Evolutionary conservation across 2,329 filamentous ascomycete genomes (phyloP).

Genomic region (Fusarium nodosum): DNA sequence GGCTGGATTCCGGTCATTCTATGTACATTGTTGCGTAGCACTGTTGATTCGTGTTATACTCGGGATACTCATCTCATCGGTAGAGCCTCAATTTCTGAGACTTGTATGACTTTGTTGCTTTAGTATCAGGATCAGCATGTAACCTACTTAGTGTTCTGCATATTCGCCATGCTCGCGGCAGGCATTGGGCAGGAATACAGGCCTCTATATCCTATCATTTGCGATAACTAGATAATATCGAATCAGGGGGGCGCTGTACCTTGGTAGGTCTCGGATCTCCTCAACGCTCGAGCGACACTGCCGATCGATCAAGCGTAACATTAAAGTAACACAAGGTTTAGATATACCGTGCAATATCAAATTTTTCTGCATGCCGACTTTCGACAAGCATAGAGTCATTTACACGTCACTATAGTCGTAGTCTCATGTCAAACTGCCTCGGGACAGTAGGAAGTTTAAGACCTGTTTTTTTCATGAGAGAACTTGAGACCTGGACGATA

Average conservation of each 20-base stretch:
- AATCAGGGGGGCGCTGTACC: slow-evolving; percentile 5
- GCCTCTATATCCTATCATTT: slow-evolving; percentile 24
- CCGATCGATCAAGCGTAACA: slow-evolving; percentile 24
- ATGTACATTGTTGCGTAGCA: neutral
- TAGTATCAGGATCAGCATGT: neutral
- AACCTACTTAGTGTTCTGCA: slow-evolving; percentile 6
- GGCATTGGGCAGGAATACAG: slow-evolving; percentile 8
- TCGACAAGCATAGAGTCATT: neutral
- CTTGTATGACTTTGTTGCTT: neutral
- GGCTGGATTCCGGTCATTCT: neutral
- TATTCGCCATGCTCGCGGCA: slow-evolving; percentile 3
- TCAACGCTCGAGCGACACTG: slow-evolving; percentile 2
- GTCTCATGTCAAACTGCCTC: neutral
- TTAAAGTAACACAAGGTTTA: neutral
- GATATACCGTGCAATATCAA: neutral
- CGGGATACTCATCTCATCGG: neutral
- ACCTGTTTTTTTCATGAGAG: neutral
- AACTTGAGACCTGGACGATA: neutral
- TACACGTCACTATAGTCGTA: neutral
- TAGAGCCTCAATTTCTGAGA: neutral
- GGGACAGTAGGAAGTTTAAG: neutral
- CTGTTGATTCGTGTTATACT: neutral
- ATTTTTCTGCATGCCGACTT: neutral
- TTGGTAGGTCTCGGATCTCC: slow-evolving; percentile 17
- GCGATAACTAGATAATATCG: slow-evolving; percentile 24